These are phyloP conservation scores for Coemansia guatemalensis DNA, from an alignment of 192 early-diverging fungal species.

Conservation along the genomic window DNA sequence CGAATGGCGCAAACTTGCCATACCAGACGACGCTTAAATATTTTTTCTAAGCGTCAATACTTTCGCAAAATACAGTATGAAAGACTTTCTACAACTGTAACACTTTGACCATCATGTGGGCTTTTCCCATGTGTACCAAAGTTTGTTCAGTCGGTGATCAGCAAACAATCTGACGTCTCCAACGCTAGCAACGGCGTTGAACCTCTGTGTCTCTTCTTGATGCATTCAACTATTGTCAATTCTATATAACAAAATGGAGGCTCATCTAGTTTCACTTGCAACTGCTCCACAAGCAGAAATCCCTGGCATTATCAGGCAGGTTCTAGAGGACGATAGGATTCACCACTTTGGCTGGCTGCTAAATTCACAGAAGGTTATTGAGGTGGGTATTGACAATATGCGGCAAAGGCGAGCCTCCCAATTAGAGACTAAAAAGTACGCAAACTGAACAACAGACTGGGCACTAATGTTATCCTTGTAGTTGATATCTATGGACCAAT, in stretches of 20 bases:
- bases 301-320: constrained; percentile 18
- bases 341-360: constrained; percentile 44
- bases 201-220: not conserved
- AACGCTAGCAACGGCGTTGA: too few species aligned
- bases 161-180: too few species aligned
- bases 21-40: too few species aligned
- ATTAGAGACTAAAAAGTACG: not conserved
- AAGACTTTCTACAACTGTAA: too few species aligned
- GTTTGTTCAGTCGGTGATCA: too few species aligned
- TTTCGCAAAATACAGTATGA: too few species aligned
- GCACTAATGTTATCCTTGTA: constrained; percentile 9
- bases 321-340: constrained; percentile 26
- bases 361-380: constrained; percentile 23
- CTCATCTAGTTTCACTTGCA: constrained; percentile 12
- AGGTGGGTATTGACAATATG: constrained; percentile 16
- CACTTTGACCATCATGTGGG: too few species aligned
- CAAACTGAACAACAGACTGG: not conserved
- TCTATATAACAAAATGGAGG: constrained; percentile 20
- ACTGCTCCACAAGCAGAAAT: constrained; percentile 10
- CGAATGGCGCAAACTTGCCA: too few species aligned
- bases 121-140: too few species aligned
- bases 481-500: constrained; percentile 24
- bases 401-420: not conserved
- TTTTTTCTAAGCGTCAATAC: too few species aligned
- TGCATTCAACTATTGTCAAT: not conserved